These are phyloP conservation scores for Verticillium tricorpus DNA, from an alignment of 2,329 filamentous ascomycete species.

Conservation along the genomic window DNA sequence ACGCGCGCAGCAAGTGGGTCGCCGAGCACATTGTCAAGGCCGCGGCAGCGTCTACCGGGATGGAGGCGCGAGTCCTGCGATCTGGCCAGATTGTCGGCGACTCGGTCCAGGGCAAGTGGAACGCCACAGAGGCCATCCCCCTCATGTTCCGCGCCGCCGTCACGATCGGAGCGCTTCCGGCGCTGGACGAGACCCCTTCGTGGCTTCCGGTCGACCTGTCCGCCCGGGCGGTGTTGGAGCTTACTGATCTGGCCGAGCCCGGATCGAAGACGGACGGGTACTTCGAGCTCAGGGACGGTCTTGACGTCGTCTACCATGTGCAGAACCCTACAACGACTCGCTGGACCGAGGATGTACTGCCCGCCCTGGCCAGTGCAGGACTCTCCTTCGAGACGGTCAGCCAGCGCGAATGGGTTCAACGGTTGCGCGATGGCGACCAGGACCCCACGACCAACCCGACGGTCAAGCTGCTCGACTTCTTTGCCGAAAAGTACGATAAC, in stretches of 20 bases:
- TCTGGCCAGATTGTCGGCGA: conserved; percentile 44
- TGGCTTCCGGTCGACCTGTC: conserved; percentile 35
- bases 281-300: conserved; percentile 10
- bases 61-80: conserved; percentile 31
- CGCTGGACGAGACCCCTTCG: conserved; percentile 31
- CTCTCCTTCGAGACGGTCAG: conserved; percentile 38
- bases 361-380: conserved; percentile 39
- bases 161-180: conserved; percentile 41
- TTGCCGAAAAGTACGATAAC: conserved; percentile 45
- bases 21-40: conserved; percentile 37
- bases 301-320: conserved; percentile 42
- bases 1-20: conserved; percentile 45
- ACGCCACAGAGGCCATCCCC: conserved; percentile 43
- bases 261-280: conserved; percentile 8
- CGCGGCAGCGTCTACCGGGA: conserved; percentile 22
- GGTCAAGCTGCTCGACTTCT: conserved; percentile 48
- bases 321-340: conserved; percentile 43
- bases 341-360: conserved; percentile 50
- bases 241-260: conserved; percentile 16
- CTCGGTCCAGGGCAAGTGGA: conserved; percentile 40
- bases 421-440: conserved; percentile 37
- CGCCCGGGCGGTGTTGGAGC: conserved; percentile 27
- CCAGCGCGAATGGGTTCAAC: conserved; percentile 38
- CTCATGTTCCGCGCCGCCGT: conserved; percentile 41
- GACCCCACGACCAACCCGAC: conserved; percentile 46